Evolutionary conservation across 1,284 basidiomycete species (phyloP), one percentile per base, ranked within the genome.

Genomic region (Leccinum subrobustum): DNA sequence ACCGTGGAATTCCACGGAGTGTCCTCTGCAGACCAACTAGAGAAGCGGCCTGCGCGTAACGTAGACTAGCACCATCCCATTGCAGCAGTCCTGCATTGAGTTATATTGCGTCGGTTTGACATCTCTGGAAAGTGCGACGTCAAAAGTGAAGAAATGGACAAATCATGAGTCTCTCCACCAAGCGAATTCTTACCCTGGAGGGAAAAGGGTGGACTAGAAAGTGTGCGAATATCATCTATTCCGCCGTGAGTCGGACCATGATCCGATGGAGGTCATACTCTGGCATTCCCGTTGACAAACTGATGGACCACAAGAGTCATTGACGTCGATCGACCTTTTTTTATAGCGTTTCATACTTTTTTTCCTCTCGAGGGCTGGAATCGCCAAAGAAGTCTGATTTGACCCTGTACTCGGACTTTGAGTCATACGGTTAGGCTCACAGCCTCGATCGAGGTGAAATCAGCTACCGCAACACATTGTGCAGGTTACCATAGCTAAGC

Each of bases 1-100:
- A 23, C 44, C 62, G 54, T 64, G 60, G 61, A 65, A 62, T 54
- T 70, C 68, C 72, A 73, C 20, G 20, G 20, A 20, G 20, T 20
- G 20, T 20, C 20, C 20, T 20, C 20, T 20, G 20, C 20, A 20
- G 20, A 20, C 20, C 20, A 20, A 20, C 20, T 20, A 20, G 20
- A 20, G 20, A 20, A 20, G 20, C 20, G 20, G 20, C 20, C 20
- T 20, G 20, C 20, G 20, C 20, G 20, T 20, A 20, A 20, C 20
- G 20, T 20, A 20, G 20, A 20, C 2, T 20, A 20, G 20, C 20
- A 20, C 20, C 20, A 20, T 20, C 20, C 20, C 20, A 20, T 20
- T 20, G 20, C 20, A 20, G 20, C 20, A 20, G 20, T 20, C 42
- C 48, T 56, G 37, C 20, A 20, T 14, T 18, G 59, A 39, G 29